Conservation (phyloP, 1,284 basidiomycete genomes). For the Sanghuangporus baumii region DNA sequence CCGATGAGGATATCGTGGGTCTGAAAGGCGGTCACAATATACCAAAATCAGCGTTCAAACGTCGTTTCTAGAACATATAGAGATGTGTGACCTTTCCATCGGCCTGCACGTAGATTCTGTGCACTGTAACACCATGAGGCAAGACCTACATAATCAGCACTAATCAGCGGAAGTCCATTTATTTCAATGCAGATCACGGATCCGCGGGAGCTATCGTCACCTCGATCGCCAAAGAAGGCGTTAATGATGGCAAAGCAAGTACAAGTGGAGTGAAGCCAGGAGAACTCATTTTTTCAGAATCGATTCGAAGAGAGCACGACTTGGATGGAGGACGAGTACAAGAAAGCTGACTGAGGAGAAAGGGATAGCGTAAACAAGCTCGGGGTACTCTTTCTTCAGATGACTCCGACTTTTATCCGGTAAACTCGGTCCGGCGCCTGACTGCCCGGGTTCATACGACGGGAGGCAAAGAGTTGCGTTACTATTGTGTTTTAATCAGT, state of each 20-base stretch:
- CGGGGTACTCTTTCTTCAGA: background rate
- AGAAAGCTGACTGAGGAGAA: background rate
- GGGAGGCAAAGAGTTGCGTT: background rate
- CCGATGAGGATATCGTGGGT: slow-evolving; percentile 72
- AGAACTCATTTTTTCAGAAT: background rate
- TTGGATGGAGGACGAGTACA: background rate
- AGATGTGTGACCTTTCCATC: slow-evolving; percentile 47
- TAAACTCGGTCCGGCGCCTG: background rate
- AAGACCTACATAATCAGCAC: slow-evolving; percentile 40
- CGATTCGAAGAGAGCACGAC: background rate
- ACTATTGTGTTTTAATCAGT: background rate
- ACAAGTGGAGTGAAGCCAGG: slow-evolving; percentile 17
- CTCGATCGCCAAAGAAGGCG: slow-evolving; percentile 21
- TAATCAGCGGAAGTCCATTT: background rate
- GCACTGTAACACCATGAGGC: slow-evolving; percentile 61
- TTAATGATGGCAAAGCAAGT: slow-evolving; percentile 19
- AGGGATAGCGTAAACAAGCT: background rate
- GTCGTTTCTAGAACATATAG: background rate
- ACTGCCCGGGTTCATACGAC: background rate
- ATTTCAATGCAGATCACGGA: background rate
- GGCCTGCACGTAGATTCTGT: slow-evolving; percentile 57
- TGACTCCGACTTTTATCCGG: background rate
- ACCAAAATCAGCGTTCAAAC: slow-evolving; percentile 9
- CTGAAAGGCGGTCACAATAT: slow-evolving; percentile 28
- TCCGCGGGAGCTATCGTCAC: slow-evolving; percentile 7